Base-by-base conservation (phyloP, 352 stramenopile genomes). In the Globisporangium radiosum region DNA sequence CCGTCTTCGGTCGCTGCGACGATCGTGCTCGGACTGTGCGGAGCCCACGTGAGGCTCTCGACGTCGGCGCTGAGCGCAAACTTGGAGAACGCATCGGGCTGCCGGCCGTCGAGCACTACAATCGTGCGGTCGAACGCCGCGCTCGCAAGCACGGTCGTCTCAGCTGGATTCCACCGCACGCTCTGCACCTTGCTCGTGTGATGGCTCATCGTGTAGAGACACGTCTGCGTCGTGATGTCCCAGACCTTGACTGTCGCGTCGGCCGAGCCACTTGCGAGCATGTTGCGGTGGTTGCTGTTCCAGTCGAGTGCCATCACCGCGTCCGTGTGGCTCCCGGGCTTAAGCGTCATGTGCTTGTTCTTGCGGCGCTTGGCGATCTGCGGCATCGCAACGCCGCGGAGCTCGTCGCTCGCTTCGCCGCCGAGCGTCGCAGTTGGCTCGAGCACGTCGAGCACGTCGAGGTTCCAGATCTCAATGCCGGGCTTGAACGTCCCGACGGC, bases 381-480 rank as follows among this genome's bases (percentile, higher is more conserved):
- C 8, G 84, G 83, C 65, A 92, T 78, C 5, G 85, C 85, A 3
- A 93, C 86, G 54, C 91, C 74, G 48, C 85, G 81, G 1, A 93
- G 69, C 45, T 88, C 73, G 19, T 88, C 70, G 54, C 97, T 76
- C 74, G 77, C 79, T 72, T 98, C 95, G 17, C 96, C 97, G 38
- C 97, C 97, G 17, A 99, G 81, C 19, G 96, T 94, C 15, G 91
- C 88, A 1, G 85, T 85, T 0, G 97, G 98, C 72, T 99, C 97
- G 5, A 99, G 72, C 13, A 98, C 91, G 74, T 99, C 97, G 52
- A 99, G 74, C 15, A 99, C 93, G 69, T 99, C 97, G 2, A 99
- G 76, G 72, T 99, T 98, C 97, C 97, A 99, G 70, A 99, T 98
- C 75, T 99, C 97, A 78, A 99, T 99, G n/a, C 90, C 97, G 0